These are phyloP conservation scores for Solanum ossicruentum DNA, from an alignment of 257 asterid genomes.

Conservation along the genomic window DNA sequence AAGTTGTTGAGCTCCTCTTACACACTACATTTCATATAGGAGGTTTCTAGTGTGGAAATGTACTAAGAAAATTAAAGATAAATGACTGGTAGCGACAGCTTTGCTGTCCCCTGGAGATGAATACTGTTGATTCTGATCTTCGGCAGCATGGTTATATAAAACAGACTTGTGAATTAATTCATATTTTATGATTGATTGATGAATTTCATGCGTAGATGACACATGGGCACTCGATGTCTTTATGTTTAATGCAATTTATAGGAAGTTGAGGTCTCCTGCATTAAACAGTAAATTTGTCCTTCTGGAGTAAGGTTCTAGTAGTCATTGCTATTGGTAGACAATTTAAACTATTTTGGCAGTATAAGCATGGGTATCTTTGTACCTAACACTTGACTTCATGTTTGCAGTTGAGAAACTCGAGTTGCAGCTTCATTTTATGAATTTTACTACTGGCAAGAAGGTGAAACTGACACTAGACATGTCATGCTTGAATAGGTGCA, in stretches of 20 bases:
- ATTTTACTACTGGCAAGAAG: slow-evolving; percentile 40
- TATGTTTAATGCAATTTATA: neutral
- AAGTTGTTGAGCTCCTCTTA: neutral
- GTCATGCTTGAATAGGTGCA: slow-evolving; percentile 77
- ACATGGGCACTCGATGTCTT: neutral
- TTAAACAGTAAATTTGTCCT: neutral
- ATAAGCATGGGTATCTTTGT: neutral
- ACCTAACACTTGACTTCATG: slow-evolving; percentile 2
- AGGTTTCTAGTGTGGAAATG: neutral
- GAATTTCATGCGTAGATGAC: neutral
- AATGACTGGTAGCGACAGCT: neutral
- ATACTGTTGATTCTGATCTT: neutral
- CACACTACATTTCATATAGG: neutral
- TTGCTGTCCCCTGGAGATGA: neutral
- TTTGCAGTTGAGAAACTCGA: slow-evolving; percentile 59
- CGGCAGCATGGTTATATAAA: neutral
- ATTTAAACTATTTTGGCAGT: neutral
- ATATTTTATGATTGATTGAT: neutral
- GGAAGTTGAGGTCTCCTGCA: neutral
- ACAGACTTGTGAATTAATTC: neutral
- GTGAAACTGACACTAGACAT: slow-evolving; percentile 52
- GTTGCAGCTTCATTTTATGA: slow-evolving; percentile 49
- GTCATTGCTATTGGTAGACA: neutral
- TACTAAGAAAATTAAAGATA: neutral
- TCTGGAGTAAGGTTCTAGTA: neutral